phyloP scores from a whole-genome alignment of 768 basidiomycete species.

The Podaxis carcinomalis region DNA sequence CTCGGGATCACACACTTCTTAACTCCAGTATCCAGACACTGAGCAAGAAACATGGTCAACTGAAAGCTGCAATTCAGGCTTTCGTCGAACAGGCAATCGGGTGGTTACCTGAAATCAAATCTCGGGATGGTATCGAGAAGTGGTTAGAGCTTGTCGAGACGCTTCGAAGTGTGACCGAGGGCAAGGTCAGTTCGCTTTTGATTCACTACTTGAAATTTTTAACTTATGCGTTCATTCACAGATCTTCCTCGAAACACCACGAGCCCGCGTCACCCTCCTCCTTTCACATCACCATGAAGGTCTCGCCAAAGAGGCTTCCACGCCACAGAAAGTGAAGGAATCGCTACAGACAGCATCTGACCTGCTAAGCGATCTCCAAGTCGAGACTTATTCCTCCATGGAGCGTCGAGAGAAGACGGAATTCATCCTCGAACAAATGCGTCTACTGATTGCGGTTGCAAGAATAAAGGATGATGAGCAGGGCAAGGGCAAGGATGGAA shows the following conservation, averaged over 20 bases:
- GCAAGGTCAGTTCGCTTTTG: constrained; percentile 62
- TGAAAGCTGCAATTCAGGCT: constrained; percentile 86
- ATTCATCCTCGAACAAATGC: constrained; percentile 97
- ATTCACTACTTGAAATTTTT: not conserved
- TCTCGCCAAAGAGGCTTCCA: constrained; percentile 29
- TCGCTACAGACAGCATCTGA: constrained; percentile 86
- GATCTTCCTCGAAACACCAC: constrained; percentile 96
- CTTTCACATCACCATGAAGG: constrained; percentile 85
- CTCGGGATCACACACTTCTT: constrained; percentile 62
- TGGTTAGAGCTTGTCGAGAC: constrained; percentile 92
- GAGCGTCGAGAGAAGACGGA: constrained; percentile 97
- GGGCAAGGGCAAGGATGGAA: constrained; percentile 51
- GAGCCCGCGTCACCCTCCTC: constrained; percentile 88
- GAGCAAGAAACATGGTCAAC: constrained; percentile 96
- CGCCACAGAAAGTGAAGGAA: constrained; percentile 45
- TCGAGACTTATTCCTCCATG: constrained; percentile 99
- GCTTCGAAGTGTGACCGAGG: constrained; percentile 88
- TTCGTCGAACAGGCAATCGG: constrained; percentile 84
- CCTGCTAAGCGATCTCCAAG: constrained; percentile 89
- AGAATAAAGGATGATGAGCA: constrained; percentile 68
- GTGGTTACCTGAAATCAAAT: constrained; percentile 77
- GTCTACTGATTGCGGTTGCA: constrained; percentile 76
- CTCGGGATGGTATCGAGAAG: constrained; percentile 59
- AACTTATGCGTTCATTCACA: constrained; percentile 23
- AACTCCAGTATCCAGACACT: constrained; percentile 66